phyloP scores from a whole-genome alignment of 495 filamentous ascomycete genomes.

The Aspergillus mulundensis region DNA sequence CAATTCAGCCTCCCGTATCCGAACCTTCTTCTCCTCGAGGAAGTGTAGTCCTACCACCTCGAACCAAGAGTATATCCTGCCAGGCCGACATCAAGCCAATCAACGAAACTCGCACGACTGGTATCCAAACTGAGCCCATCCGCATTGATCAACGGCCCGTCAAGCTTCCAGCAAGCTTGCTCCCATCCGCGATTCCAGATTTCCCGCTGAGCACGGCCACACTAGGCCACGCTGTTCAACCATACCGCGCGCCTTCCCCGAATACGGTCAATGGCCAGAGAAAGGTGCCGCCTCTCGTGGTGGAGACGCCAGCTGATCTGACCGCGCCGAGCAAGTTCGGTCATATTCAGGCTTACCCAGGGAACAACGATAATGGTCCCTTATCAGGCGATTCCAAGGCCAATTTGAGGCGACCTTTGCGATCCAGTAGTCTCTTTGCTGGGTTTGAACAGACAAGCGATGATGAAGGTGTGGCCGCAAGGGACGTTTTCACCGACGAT shows the following conservation, averaged over 20 bases:
- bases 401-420: conserved; percentile 62
- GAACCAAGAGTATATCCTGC: conserved; percentile 56
- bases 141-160: conserved; percentile 68
- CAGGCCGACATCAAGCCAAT: conserved; percentile 44
- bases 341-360: conserved; percentile 65
- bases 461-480: conserved; percentile 38
- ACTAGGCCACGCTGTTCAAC: conserved; percentile 24
- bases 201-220: conserved; percentile 24
- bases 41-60: conserved; percentile 59
- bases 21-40: conserved; percentile 60
- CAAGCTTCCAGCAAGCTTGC: conserved; percentile 71
- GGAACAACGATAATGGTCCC: conserved; percentile 79
- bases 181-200: conserved; percentile 60
- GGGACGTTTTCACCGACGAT: conserved; percentile 47
- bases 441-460: conserved; percentile 67
- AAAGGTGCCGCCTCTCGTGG: conserved; percentile 14
- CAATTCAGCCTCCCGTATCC: conserved; percentile 61
- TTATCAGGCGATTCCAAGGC: conserved; percentile 54
- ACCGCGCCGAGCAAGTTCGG: conserved; percentile 28
- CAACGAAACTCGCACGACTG: conserved; percentile 43
- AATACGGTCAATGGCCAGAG: conserved; percentile 27
- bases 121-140: conserved; percentile 87
- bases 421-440: conserved; percentile 80
- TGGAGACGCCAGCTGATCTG: conserved; percentile 13
- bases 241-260: conserved; percentile 36